Evolutionary conservation across 176 grass and related monocot species (phyloP), one percentile per base, ranked within the genome.

Genomic region (Thalia dealbata): DNA sequence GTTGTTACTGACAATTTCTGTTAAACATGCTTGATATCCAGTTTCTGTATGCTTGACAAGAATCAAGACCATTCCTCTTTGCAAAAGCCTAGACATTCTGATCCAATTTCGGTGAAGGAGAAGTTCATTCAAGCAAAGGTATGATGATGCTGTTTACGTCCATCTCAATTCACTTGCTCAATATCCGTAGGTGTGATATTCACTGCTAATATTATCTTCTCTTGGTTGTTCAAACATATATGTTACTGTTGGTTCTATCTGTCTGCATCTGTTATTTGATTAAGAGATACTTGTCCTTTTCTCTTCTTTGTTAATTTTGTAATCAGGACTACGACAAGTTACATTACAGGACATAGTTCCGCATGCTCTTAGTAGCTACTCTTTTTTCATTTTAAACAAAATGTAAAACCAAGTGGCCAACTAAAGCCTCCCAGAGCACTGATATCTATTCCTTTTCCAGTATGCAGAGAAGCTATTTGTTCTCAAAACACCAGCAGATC

Each of bases 121-220:
- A 97, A 92, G 81, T 92, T 92, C 82, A 97, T 97, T 88, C 93
- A 97, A 75, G 89, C 89, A 70, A 97, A 97, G 89, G 93, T 92
- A 84, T 61, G 60, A 76, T n/a, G n/a, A 38, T 64, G 64, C 54
- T 26, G 41, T 73, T 43, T 18, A 22, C 38, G 1, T 67, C 71
- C 41, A 70, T 85, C 78, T 18, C 30, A 61, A 77, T 51, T 43
- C 35, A 50, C 24, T 18, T 63, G 56, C 60, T 60, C 13, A 69
- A 55, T 48, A 61, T 9, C 38, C 23, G 18, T 70, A 35, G 25
- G 67, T 11, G 46, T 72, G 16, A 38, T 4, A 38, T 38, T 38
- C 19, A 21, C 21, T 58, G 16, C 21, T 58, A 9, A 58, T 19
- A 58, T n/a, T 58, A 22, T n/a, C 54, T 23, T 58, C 18, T 58